Percentiles rank a stretch among this genome's conserved stretches.
These are phyloP conservation scores for Myxozyma geophila DNA, from an alignment of 805 yeast genomes.

Conservation along the genomic window DNA sequence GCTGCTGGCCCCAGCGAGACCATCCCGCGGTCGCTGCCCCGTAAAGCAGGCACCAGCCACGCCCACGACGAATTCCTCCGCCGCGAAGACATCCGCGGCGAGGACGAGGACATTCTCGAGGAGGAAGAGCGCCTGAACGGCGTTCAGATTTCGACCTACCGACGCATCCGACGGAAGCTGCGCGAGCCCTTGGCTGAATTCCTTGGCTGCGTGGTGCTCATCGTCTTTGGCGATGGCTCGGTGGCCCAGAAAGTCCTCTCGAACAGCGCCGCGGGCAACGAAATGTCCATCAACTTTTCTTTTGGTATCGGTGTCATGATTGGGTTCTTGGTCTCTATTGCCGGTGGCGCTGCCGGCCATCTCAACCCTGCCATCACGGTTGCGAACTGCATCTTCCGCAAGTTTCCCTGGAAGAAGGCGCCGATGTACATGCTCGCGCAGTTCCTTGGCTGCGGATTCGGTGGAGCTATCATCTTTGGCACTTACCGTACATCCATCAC, in stretches of 20 bases:
- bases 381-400: slow-evolving; percentile 54
- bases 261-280: slow-evolving; percentile 49
- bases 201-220: slow-evolving; percentile 54
- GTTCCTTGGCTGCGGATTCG: slow-evolving; percentile 55
- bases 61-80: slow-evolving; percentile 20
- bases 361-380: slow-evolving; percentile 60
- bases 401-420: slow-evolving; percentile 56
- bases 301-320: slow-evolving; percentile 62
- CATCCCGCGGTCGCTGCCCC: slow-evolving; percentile 8
- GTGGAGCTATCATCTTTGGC: slow-evolving; percentile 54
- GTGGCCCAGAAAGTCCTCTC: slow-evolving; percentile 53
- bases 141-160: slow-evolving; percentile 15
- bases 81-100: slow-evolving; percentile 27
- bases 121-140: slow-evolving; percentile 18
- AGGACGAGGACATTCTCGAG: slow-evolving; percentile 14
- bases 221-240: slow-evolving; percentile 55
- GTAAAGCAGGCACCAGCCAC: slow-evolving; percentile 5
- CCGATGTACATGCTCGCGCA: slow-evolving; percentile 54
- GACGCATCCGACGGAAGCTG: slow-evolving; percentile 39
- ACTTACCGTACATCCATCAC: slow-evolving; percentile 51
- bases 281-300: slow-evolving; percentile 51
- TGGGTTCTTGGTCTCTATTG: slow-evolving; percentile 54
- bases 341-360: slow-evolving; percentile 65
- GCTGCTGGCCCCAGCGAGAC: not conserved
- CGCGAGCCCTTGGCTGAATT: slow-evolving; percentile 60